Percentiles rank a stretch among this genome's conserved stretches.
Conservation (phyloP, 1,139 yeast species). For the Pichia sp. region DNA sequence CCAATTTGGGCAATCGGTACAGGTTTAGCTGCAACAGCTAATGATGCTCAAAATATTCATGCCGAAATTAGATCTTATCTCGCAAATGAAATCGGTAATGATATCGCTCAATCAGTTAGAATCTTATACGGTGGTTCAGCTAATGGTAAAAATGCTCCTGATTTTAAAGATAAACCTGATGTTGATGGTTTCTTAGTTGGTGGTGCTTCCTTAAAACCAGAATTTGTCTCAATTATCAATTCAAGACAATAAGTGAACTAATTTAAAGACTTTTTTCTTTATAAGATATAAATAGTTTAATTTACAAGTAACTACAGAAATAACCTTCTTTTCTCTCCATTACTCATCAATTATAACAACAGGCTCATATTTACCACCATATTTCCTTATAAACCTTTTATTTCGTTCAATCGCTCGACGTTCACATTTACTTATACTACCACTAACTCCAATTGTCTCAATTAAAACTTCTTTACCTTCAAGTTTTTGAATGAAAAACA, state of each 20-base stretch:
- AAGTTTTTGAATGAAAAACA: slow-evolving; percentile 53
- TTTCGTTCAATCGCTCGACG: slow-evolving; percentile 41
- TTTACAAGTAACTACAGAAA: background rate
- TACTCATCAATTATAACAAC: slow-evolving; percentile 1
- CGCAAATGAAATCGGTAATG: slow-evolving; percentile 61
- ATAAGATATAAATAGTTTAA: background rate
- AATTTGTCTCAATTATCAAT: slow-evolving; percentile 90
- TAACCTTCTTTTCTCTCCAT: background rate
- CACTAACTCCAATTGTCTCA: slow-evolving; percentile 66
- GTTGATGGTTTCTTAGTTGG: slow-evolving; percentile 99
- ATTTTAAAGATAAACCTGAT: slow-evolving; percentile 87
- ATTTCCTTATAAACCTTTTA: slow-evolving; percentile 1
- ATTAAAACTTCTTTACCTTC: slow-evolving; percentile 50
- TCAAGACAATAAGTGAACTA: slow-evolving; percentile 51
- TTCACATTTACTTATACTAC: slow-evolving; percentile 84
- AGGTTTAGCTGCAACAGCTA: slow-evolving; percentile 98
- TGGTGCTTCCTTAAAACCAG: slow-evolving; percentile 98
- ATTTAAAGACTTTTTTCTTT: no score
- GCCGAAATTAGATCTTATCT: slow-evolving; percentile 79
- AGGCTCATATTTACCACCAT: background rate
- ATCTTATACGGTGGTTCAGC: slow-evolving; percentile 99
- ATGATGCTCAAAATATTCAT: slow-evolving; percentile 95
- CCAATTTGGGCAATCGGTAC: slow-evolving; percentile 99
- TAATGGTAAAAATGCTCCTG: slow-evolving; percentile 85
- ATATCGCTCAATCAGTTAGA: slow-evolving; percentile 71